Base-by-base conservation (phyloP, 345 rosid species). In the Citrus mangshanensis region DNA sequence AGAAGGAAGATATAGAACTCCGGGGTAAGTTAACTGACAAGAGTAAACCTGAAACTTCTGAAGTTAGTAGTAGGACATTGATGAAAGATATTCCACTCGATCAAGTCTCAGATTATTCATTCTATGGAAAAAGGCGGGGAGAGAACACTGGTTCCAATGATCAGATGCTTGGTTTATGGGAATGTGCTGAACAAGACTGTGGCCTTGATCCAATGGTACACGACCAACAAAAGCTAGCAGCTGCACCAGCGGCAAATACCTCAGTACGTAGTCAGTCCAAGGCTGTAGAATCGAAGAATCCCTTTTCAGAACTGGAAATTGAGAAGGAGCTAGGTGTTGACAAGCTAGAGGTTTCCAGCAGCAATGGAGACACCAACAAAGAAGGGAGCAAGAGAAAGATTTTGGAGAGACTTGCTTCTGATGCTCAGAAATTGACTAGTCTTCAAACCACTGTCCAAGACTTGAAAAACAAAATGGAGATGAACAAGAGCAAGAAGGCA, bases 271-370 rank as follows among this genome's bases (percentile, higher is more conserved):
- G 55, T 77, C 85, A 27, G 64, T 73, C 73, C 73, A 78, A 24
- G 61, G 80, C 55, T 25, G 72, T 40, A 46, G 78, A 59, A 34
- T 77, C 7, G 63, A 62, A 49, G 76, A 87, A 76, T 77, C 85
- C 84, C 51, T 82, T 85, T 70, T 84, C 88, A 76, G 96, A 93
- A 72, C 78, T 83, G 70, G 89, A 87, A 77, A 77, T 84, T 54
- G 97, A 92, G 90, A 89, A 89, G 84, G 93, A 90, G 79, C 82
- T 91, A 70, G 89, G 85, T 24, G 77, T 92, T 18, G 94, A 92
- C 88, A 89, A 82, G 88, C 85, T 90, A 21, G 97, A 91, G 86
- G 78, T 91, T 72, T 85, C 92, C 2, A 77, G 77, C 27, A 86
- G 81, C 87, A 77, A 69, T n/a, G 76, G 77, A 64, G 82, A 82